Conservation (phyloP, 2,329 filamentous ascomycete species). For the Ceratocystiopsis minuta region DNA sequence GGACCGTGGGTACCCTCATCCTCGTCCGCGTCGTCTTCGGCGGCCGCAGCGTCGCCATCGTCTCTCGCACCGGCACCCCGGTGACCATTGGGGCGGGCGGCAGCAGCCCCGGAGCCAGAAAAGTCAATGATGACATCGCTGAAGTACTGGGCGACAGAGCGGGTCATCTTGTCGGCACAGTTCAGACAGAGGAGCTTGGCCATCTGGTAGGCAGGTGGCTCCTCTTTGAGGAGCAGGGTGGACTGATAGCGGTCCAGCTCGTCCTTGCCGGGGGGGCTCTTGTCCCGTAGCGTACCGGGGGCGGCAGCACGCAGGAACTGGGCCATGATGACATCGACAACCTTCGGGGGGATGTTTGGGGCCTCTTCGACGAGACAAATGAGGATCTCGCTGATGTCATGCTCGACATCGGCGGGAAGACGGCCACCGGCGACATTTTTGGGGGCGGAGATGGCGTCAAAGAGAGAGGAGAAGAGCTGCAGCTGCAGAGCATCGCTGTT, state of each 20-base stretch:
- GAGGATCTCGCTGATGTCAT: slow-evolving; percentile 75
- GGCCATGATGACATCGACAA: slow-evolving; percentile 83
- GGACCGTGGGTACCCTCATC: slow-evolving; percentile 42
- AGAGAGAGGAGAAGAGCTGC: slow-evolving; percentile 71
- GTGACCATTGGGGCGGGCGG: not conserved
- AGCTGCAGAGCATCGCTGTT: slow-evolving; percentile 63
- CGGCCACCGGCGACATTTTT: slow-evolving; percentile 62
- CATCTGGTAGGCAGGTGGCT: slow-evolving; percentile 89
- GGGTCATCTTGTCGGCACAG: slow-evolving; percentile 84
- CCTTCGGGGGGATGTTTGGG: slow-evolving; percentile 54
- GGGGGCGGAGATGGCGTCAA: slow-evolving; percentile 75
- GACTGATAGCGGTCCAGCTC: slow-evolving; percentile 59
- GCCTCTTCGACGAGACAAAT: slow-evolving; percentile 78
- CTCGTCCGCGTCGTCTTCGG: slow-evolving; percentile 38
- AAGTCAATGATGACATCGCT: slow-evolving; percentile 91
- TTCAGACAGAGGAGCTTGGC: slow-evolving; percentile 84
- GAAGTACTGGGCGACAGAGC: slow-evolving; percentile 90
- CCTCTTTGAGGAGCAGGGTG: slow-evolving; percentile 68
- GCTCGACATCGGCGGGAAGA: slow-evolving; percentile 82
- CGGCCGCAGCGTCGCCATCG: slow-evolving; percentile 1
- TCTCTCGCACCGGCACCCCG: slow-evolving; percentile 1
- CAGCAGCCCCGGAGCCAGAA: slow-evolving; percentile 38
- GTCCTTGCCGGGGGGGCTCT: slow-evolving; percentile 24
- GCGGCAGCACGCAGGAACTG: slow-evolving; percentile 86
- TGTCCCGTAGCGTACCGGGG: slow-evolving; percentile 41